These are phyloP conservation scores for Sphagnum fallax DNA, from an alignment of 228 moss, liverwort and hornwort species.

Conservation along the genomic window DNA sequence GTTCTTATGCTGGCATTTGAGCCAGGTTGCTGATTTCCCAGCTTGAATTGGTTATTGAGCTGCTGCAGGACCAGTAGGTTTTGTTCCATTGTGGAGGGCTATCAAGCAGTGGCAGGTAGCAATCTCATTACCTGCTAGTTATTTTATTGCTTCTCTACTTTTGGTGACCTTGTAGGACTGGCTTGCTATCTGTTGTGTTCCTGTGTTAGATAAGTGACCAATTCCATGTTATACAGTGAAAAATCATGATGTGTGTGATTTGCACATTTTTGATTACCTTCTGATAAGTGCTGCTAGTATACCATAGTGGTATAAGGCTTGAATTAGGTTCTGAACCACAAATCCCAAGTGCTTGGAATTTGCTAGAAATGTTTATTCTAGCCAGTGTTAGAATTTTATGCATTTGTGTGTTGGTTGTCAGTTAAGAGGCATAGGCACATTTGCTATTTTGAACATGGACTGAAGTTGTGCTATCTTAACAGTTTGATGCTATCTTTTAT, in stretches of 20 bases:
- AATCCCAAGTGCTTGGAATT: not conserved
- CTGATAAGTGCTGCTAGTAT: no score
- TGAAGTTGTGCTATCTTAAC: not conserved
- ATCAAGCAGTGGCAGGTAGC: conserved; percentile 67
- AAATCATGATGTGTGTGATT: no score
- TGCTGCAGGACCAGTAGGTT: conserved; percentile 54
- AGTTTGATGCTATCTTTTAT: not conserved
- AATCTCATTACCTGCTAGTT: not conserved
- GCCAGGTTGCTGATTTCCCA: no score
- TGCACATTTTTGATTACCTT: no score
- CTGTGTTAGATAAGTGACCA: not conserved
- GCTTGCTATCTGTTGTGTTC: not conserved
- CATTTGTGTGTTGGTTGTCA: not conserved
- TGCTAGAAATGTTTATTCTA: not conserved
- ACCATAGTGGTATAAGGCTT: not conserved
- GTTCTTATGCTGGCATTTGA: no score
- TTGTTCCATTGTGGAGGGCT: conserved; percentile 67
- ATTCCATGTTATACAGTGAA: not conserved
- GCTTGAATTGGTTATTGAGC: no score
- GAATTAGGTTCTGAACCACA: not conserved
- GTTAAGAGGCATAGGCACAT: not conserved
- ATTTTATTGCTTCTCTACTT: not conserved
- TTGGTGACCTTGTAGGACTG: not conserved
- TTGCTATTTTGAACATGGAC: not conserved
- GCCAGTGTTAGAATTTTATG: not conserved